Conservation (phyloP, 1,139 yeast species). For the Pichia sp. region DNA sequence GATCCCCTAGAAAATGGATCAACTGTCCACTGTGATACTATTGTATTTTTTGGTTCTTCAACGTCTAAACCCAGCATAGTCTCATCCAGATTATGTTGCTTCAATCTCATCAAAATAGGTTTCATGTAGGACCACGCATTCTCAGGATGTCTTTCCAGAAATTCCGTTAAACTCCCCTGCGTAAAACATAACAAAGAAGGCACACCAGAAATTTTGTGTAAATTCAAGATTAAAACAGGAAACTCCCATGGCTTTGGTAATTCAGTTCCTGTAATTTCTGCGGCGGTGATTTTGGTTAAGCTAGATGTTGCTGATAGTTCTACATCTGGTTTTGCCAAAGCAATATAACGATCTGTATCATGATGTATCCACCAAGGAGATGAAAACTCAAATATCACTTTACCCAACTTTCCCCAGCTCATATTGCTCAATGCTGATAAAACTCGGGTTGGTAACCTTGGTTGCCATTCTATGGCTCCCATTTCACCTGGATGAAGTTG, state of each 20-base stretch:
- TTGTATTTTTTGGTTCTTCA: slow-evolving; percentile 39
- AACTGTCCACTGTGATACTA: slow-evolving; percentile 61
- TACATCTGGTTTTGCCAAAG: slow-evolving; percentile 35
- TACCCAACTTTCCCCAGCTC: slow-evolving; percentile 70
- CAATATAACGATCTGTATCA: slow-evolving; percentile 44
- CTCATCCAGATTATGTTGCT: slow-evolving; percentile 2
- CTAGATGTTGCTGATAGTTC: slow-evolving; percentile 2
- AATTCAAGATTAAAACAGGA: slow-evolving; percentile 46
- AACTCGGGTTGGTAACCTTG: slow-evolving; percentile 46
- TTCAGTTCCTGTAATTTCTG: neutral
- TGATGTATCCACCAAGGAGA: slow-evolving; percentile 52
- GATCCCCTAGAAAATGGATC: slow-evolving; percentile 70
- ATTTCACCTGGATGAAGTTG: slow-evolving; percentile 29
- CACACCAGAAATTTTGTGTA: slow-evolving; percentile 31
- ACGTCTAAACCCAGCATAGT: neutral
- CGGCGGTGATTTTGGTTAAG: neutral
- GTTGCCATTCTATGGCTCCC: slow-evolving; percentile 51
- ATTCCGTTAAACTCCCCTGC: slow-evolving; percentile 62
- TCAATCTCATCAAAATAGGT: slow-evolving; percentile 33
- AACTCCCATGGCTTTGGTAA: slow-evolving; percentile 36
- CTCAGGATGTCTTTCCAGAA: slow-evolving; percentile 35
- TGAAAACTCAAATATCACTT: slow-evolving; percentile 67
- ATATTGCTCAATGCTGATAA: slow-evolving; percentile 39
- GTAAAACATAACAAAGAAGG: slow-evolving; percentile 55
- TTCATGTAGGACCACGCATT: slow-evolving; percentile 37